Evolutionary conservation across 1,284 basidiomycete species (phyloP).

Genomic region (Ganoderma sp.): DNA sequence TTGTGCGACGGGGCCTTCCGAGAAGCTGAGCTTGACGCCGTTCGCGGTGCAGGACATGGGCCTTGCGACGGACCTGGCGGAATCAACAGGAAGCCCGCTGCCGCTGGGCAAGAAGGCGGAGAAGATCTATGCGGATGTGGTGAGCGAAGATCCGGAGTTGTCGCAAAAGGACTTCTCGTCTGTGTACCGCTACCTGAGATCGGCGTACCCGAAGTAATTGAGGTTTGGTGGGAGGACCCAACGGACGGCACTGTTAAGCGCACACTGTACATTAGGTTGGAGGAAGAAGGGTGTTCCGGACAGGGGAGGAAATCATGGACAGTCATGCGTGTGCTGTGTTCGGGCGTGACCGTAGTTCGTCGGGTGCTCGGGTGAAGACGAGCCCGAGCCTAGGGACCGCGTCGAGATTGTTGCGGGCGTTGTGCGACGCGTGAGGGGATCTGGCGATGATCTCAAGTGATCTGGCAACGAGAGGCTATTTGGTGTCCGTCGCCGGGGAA

Average conservation of each 20-base stretch:
- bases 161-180: constrained; percentile 80
- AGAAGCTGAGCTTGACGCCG: constrained; percentile 15
- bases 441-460: background rate
- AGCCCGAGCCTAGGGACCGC: background rate
- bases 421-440: background rate
- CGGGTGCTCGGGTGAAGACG: background rate
- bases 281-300: background rate
- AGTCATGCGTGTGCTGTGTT: background rate
- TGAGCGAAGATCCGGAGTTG: constrained; percentile 61
- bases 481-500: background rate
- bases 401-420: background rate
- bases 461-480: background rate
- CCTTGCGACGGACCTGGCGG: constrained; percentile 70
- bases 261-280: constrained; percentile 2
- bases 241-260: background rate
- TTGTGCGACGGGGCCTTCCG: constrained; percentile 42
- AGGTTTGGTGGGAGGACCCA: background rate
- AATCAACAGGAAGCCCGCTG: constrained; percentile 55
- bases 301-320: constrained; percentile 13
- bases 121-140: constrained; percentile 61
- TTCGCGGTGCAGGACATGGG: constrained; percentile 70
- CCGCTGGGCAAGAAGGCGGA: constrained; percentile 71
- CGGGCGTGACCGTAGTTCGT: background rate
- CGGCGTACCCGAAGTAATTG: constrained; percentile 26
- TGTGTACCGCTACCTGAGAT: constrained; percentile 69